Evolutionary conservation across 345 rosid species (phyloP).

Genomic region (Salix purpurea): DNA sequence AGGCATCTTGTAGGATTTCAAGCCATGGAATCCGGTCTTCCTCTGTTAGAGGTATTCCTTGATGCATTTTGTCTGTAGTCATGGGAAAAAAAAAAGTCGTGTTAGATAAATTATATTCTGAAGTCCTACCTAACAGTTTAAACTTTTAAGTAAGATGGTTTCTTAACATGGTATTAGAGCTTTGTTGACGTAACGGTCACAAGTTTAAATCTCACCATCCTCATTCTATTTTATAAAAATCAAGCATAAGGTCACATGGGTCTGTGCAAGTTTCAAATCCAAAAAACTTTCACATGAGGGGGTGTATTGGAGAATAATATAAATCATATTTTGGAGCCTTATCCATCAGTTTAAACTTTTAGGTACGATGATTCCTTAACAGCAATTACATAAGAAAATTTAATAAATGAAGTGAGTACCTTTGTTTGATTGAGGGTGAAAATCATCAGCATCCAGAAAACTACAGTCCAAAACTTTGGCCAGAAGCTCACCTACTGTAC

Average conservation of each 20-base stretch:
- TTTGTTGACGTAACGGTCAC: too few relatives aligned
- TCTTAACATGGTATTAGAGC: too few relatives aligned
- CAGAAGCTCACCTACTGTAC: constrained; percentile 65
- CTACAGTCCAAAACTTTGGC: constrained; percentile 47
- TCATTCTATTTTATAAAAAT: too few relatives aligned
- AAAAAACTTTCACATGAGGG: too few relatives aligned
- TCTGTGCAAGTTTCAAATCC: too few relatives aligned
- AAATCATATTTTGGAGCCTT: too few relatives aligned
- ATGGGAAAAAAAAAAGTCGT: neutral
- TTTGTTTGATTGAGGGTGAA: constrained; percentile 66
- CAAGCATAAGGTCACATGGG: fast-evolving
- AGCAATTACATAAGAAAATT: neutral
- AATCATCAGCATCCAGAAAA: constrained; percentile 86
- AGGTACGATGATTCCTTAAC: too few relatives aligned
- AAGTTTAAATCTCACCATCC: too few relatives aligned
- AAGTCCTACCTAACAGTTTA: too few relatives aligned
- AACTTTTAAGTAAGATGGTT: too few relatives aligned
- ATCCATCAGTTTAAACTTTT: too few relatives aligned
- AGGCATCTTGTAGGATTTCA: constrained; percentile 38
- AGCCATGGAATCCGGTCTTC: constrained; percentile 91
- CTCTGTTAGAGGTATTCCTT: constrained; percentile 68
- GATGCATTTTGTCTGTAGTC: constrained; percentile 63
- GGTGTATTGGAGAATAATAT: too few relatives aligned
- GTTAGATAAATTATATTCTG: neutral
- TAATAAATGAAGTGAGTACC: constrained; percentile 31